phyloP scores from a whole-genome alignment of 352 stramenopile genomes.

The Aphanomyces euteiches region DNA sequence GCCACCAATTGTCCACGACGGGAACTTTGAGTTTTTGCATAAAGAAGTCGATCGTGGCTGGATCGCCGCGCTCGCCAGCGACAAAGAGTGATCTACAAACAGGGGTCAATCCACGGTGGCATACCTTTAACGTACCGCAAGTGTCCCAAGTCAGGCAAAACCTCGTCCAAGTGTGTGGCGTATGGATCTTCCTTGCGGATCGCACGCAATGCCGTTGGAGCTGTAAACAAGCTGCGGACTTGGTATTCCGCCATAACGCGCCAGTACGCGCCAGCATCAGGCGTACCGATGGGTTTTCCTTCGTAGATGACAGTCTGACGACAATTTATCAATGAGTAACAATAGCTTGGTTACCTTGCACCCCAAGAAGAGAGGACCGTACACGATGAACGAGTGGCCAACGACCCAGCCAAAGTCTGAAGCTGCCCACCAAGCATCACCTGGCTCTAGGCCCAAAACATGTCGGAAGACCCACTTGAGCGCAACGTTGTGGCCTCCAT shows the following conservation, averaged over 20 bases:
- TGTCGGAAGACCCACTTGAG: conserved; percentile 85
- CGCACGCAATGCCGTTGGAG: conserved; percentile 85
- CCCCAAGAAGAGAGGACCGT: conserved; percentile 82
- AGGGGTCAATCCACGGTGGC: conserved; percentile 21
- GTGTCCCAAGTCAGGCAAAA: conserved; percentile 34
- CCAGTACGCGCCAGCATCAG: conserved; percentile 85
- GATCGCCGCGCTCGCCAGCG: conserved; percentile 83
- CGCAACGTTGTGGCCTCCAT: conserved; percentile 72
- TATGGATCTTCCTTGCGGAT: conserved; percentile 85
- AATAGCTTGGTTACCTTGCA: conserved; percentile 41
- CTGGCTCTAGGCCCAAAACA: conserved; percentile 63
- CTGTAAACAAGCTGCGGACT: conserved; percentile 87
- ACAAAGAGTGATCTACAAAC: conserved; percentile 67
- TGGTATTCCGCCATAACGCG: conserved; percentile 77
- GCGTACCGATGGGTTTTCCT: conserved; percentile 84
- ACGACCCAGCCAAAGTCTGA: conserved; percentile 89
- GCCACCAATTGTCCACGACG: conserved; percentile 89
- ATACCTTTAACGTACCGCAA: conserved; percentile 53
- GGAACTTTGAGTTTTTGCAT: conserved; percentile 52
- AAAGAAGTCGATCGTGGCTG: conserved; percentile 83
- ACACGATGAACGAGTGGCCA: conserved; percentile 86
- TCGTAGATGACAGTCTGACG: conserved; percentile 82
- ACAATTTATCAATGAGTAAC: background rate
- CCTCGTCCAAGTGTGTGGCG: conserved; percentile 40
- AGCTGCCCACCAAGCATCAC: conserved; percentile 81